phyloP scores from a whole-genome alignment of 2,329 filamentous ascomycete genomes.

The Xylaria sp. region DNA sequence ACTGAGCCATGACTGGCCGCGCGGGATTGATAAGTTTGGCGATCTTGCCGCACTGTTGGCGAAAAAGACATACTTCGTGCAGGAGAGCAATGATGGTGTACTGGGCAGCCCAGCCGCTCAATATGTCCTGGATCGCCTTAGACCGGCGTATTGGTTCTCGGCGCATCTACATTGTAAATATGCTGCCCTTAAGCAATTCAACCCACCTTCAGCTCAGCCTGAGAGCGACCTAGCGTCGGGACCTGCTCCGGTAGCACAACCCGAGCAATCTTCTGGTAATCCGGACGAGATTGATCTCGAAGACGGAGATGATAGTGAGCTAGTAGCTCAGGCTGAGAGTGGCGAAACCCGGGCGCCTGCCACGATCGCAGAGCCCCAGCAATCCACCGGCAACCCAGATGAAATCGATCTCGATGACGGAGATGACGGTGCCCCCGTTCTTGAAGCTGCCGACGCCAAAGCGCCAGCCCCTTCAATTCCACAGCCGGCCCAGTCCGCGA shows the following conservation, averaged over 20 bases:
- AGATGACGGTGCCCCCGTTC: constrained; percentile 39
- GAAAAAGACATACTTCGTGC: constrained; percentile 67
- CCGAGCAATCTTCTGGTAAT: constrained; percentile 1
- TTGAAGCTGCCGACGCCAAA: constrained; percentile 18
- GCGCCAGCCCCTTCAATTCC: constrained; percentile 13
- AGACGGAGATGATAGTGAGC: constrained; percentile 39
- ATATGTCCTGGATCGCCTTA: constrained; percentile 72
- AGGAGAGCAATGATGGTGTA: constrained; percentile 68
- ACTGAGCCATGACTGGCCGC: constrained; percentile 93
- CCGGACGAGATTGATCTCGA: constrained; percentile 59
- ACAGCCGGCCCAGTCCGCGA: constrained; percentile 28
- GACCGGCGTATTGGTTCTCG: constrained; percentile 85
- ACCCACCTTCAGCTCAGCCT: constrained; percentile 21
- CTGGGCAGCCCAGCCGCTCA: constrained; percentile 77
- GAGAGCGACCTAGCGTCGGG: constrained; percentile 1
- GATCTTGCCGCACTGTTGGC: constrained; percentile 63
- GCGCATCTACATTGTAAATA: constrained; percentile 92
- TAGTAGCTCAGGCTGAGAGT: neutral
- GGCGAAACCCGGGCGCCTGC: neutral
- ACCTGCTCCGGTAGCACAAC: constrained; percentile 9
- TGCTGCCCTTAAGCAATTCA: constrained; percentile 59
- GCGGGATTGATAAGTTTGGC: constrained; percentile 72
- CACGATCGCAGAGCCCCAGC: neutral
- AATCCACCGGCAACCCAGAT: neutral
- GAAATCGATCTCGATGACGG: constrained; percentile 54